Evolutionary conservation across 2,329 filamentous ascomycete species (phyloP).

Genomic region (Bipolaris oryzae): DNA sequence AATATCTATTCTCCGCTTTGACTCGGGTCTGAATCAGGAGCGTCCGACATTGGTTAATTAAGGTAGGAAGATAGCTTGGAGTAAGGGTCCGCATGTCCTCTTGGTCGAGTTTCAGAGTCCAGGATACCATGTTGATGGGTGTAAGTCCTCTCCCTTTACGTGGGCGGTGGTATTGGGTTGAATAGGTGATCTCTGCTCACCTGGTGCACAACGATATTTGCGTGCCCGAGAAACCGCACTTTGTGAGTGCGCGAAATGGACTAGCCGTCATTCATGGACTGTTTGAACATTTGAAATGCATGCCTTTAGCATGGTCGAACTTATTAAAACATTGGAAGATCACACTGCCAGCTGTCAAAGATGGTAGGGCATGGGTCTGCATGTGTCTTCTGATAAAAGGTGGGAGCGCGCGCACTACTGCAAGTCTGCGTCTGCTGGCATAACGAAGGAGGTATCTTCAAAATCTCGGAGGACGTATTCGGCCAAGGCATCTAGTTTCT

Average conservation of each 20-base stretch:
- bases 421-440: constrained; percentile 53
- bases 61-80: neutral
- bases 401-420: constrained; percentile 25
- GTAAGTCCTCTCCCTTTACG: neutral
- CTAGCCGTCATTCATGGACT: neutral
- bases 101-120: neutral
- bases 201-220: neutral
- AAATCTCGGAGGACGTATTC: constrained; percentile 53
- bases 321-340: neutral
- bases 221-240: neutral
- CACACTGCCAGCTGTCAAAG: neutral
- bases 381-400: neutral
- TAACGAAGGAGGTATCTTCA: constrained; percentile 53
- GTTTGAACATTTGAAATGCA: neutral
- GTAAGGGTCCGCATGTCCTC: neutral
- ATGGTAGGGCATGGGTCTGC: neutral
- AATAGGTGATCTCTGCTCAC: neutral
- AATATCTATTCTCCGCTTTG: neutral
- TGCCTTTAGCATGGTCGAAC: neutral
- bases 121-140: neutral
- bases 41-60: neutral
- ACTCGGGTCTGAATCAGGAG: neutral
- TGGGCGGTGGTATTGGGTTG: neutral
- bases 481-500: constrained; percentile 55
- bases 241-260: neutral